phyloP scores from a whole-genome alignment of 2,329 filamentous ascomycete species.

The Nannizziopsis barbatae region DNA sequence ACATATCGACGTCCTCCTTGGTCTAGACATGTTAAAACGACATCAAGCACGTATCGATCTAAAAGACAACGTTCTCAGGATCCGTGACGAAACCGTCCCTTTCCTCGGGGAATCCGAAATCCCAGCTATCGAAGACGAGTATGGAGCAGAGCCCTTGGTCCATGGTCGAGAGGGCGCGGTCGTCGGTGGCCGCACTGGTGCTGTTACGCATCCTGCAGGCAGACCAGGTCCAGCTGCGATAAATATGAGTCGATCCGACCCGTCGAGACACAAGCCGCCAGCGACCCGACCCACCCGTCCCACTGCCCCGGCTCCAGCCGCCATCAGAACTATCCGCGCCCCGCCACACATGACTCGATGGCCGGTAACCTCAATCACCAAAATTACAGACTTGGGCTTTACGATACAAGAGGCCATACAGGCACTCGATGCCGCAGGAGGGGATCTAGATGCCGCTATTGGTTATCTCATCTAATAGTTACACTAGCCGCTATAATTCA shows the following conservation, averaged over 20 bases:
- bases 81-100: slow-evolving; percentile 75
- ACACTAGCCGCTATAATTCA: no score
- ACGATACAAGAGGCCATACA: slow-evolving; percentile 63
- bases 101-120: slow-evolving; percentile 92
- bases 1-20: slow-evolving; percentile 82
- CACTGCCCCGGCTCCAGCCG: not conserved
- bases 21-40: slow-evolving; percentile 91
- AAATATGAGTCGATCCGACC: not conserved
- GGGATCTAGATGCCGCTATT: slow-evolving; percentile 81
- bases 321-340: not conserved
- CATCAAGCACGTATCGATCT: slow-evolving; percentile 91
- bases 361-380: slow-evolving; percentile 58
- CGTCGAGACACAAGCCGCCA: slow-evolving; percentile 12
- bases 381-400: slow-evolving; percentile 67
- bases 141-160: slow-evolving; percentile 70
- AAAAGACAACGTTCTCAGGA: slow-evolving; percentile 69
- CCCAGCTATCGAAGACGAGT: slow-evolving; percentile 61
- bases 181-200: slow-evolving; percentile 73
- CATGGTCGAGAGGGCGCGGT: slow-evolving; percentile 78
- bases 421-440: slow-evolving; percentile 69
- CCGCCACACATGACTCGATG: slow-evolving; percentile 24
- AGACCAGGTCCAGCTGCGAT: slow-evolving; percentile 11
- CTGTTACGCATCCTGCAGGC: slow-evolving; percentile 35
- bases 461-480: slow-evolving; percentile 53
- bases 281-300: not conserved